A percentile compares a stretch with the other conserved stretches of the same genome.
phyloP scores from a whole-genome alignment of 352 stramenopile species.

The Phytophthora nicotianae region DNA sequence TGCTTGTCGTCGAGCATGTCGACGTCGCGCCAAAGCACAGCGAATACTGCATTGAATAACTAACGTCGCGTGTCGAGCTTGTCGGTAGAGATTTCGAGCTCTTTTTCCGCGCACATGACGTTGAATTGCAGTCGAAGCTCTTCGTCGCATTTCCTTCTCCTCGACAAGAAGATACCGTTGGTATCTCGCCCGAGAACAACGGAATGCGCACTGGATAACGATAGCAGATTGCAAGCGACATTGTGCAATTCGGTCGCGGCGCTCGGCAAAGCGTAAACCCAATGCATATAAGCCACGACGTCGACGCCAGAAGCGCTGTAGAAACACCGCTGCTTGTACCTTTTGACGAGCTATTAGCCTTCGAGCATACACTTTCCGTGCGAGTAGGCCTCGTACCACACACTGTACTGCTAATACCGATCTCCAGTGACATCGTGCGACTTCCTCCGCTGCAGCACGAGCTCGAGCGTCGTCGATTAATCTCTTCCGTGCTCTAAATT shows the following conservation, averaged over 20 bases:
- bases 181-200: slow-evolving; percentile 29
- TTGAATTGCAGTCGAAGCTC: slow-evolving; percentile 48
- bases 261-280: slow-evolving; percentile 54
- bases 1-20: slow-evolving; percentile 15
- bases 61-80: slow-evolving; percentile 31
- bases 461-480: slow-evolving; percentile 37
- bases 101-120: slow-evolving; percentile 32
- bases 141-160: slow-evolving; percentile 27
- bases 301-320: slow-evolving; percentile 61
- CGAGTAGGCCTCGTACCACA: slow-evolving; percentile 43
- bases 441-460: slow-evolving; percentile 28
- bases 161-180: slow-evolving; percentile 10
- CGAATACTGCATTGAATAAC: slow-evolving; percentile 53
- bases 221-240: slow-evolving; percentile 35
- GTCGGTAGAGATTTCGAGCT: slow-evolving; percentile 23
- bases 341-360: slow-evolving; percentile 19
- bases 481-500: slow-evolving; percentile 36
- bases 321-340: slow-evolving; percentile 40
- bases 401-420: slow-evolving; percentile 46
- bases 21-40: slow-evolving; percentile 38
- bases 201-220: slow-evolving; percentile 46
- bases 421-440: slow-evolving; percentile 24
- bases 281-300: slow-evolving; percentile 45
- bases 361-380: slow-evolving; percentile 24
- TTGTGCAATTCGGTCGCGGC: slow-evolving; percentile 43